These are phyloP conservation scores for Silene conica DNA, from an alignment of 148 eudicot genomes.

Conservation along the genomic window DNA sequence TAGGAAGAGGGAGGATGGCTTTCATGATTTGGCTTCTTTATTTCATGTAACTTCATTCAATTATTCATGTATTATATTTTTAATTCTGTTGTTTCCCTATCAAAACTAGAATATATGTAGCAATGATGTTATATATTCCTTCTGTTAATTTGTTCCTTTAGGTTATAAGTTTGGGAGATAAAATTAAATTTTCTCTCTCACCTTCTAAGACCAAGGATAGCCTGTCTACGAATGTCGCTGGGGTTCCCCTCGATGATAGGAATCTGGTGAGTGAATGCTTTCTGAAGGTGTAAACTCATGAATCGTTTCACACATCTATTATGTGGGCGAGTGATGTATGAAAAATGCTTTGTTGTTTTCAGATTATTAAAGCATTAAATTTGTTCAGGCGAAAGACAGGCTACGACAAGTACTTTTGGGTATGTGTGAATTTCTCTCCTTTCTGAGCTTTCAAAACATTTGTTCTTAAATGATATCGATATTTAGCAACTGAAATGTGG, in stretches of 20 bases:
- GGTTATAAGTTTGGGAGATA: slow-evolving; percentile 95
- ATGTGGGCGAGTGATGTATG: slow-evolving; percentile 13
- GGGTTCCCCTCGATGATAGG: slow-evolving; percentile 84
- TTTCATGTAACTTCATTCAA: slow-evolving; percentile 66
- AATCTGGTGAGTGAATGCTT: slow-evolving; percentile 62
- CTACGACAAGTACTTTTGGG: slow-evolving; percentile 80
- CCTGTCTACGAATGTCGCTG: slow-evolving; percentile 80
- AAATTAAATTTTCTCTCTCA: slow-evolving; percentile 81
- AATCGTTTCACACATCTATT: neutral
- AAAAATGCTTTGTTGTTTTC: slow-evolving; percentile 22
- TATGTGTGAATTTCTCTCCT: slow-evolving; percentile 18
- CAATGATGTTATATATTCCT: neutral
- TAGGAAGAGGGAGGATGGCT: slow-evolving; percentile 87
- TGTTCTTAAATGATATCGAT: neutral
- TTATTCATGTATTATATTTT: neutral
- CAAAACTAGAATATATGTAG: neutral
- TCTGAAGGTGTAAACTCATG: slow-evolving; percentile 1
- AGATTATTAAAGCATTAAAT: slow-evolving; percentile 89
- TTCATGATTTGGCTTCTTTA: slow-evolving; percentile 95
- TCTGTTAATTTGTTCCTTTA: slow-evolving; percentile 18
- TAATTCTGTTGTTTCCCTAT: neutral
- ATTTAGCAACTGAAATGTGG: slow-evolving; percentile 2
- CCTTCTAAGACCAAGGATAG: slow-evolving; percentile 85
- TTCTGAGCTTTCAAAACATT: neutral
- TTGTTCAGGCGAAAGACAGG: slow-evolving; percentile 85